A percentile compares a stretch with the other conserved stretches of the same genome.
phyloP scores from a whole-genome alignment of 164 flowering plant species.

The Vitis rupestris region DNA sequence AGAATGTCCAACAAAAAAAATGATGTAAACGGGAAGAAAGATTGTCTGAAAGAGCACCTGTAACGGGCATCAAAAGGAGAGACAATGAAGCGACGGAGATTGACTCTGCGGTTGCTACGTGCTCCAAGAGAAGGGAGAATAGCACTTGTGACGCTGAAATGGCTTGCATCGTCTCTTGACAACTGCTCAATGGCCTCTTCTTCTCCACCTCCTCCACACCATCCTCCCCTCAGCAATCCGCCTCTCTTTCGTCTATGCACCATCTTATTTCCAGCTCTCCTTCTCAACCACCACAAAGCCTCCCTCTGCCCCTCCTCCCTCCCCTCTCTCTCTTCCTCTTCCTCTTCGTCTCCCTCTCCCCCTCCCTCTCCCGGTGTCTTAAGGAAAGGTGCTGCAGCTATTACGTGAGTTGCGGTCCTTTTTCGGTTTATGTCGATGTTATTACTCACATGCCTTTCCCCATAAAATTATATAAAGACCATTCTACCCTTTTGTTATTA shows the following conservation, averaged over 20 bases:
- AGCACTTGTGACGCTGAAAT: conserved; percentile 29
- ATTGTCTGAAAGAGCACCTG: conserved; percentile 24
- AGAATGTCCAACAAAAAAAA: too few species aligned
- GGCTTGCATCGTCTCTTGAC: conserved; percentile 31
- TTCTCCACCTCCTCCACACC: background rate
- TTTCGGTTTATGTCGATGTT: too few species aligned
- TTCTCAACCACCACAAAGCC: too few species aligned
- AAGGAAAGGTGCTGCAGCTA: too few species aligned
- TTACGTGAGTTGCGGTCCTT: too few species aligned
- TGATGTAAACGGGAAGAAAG: too few species aligned
- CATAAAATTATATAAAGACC: too few species aligned
- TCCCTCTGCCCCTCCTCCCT: too few species aligned
- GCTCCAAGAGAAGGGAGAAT: conserved; percentile 59
- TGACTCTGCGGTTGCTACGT: conserved; percentile 21
- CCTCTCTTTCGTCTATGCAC: background rate
- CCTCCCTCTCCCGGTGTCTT: background rate
- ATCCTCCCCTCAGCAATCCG: background rate
- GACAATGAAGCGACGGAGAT: conserved; percentile 40
- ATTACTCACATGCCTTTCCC: too few species aligned
- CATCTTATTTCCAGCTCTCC: background rate
- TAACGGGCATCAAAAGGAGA: conserved; percentile 51
- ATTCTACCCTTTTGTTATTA: too few species aligned
- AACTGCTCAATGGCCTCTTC: conserved; percentile 11
- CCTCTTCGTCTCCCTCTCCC: background rate
- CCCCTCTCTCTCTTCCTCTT: background rate